Conservation (phyloP, 2,329 filamentous ascomycete species). For the Boeremia exigua region DNA sequence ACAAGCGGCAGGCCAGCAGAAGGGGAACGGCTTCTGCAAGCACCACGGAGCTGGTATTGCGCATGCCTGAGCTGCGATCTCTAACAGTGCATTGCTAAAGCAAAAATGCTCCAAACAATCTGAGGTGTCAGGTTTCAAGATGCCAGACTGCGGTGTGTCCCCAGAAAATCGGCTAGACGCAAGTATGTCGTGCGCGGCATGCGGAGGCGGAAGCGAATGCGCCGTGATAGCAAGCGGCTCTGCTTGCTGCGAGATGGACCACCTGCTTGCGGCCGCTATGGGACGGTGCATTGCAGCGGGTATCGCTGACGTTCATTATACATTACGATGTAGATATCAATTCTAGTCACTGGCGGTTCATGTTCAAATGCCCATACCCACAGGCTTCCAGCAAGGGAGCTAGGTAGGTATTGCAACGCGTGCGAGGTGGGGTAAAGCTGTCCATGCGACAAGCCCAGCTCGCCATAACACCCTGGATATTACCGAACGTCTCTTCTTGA, state of each 20-base stretch:
- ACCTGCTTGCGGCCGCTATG: slow-evolving; percentile 29
- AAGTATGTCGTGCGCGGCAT: slow-evolving; percentile 46
- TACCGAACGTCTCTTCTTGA: slow-evolving; percentile 27
- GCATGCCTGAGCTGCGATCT: background rate
- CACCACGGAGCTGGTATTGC: background rate
- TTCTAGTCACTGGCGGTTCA: slow-evolving; percentile 17
- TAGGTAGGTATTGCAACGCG: slow-evolving; percentile 12
- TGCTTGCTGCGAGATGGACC: slow-evolving; percentile 34
- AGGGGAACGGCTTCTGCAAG: background rate
- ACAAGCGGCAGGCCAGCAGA: background rate
- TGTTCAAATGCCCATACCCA: background rate
- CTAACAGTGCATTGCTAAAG: background rate
- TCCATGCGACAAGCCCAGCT: slow-evolving; percentile 30
- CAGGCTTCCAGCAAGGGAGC: slow-evolving; percentile 13
- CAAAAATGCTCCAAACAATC: slow-evolving; percentile 9
- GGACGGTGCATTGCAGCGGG: slow-evolving; percentile 34
- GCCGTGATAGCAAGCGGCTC: slow-evolving; percentile 36
- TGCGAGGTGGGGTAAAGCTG: slow-evolving; percentile 32
- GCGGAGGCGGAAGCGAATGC: slow-evolving; percentile 39
- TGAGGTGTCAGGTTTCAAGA: slow-evolving; percentile 29
- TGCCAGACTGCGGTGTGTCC: slow-evolving; percentile 40
- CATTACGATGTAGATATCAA: slow-evolving; percentile 4
- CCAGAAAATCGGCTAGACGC: slow-evolving; percentile 33
- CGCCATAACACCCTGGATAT: slow-evolving; percentile 31
- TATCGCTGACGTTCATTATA: slow-evolving; percentile 19